Percentiles rank a stretch among this genome's conserved stretches.
These are phyloP conservation scores for Saturnispora hagleri DNA, from an alignment of 805 yeast species.

Conservation along the genomic window DNA sequence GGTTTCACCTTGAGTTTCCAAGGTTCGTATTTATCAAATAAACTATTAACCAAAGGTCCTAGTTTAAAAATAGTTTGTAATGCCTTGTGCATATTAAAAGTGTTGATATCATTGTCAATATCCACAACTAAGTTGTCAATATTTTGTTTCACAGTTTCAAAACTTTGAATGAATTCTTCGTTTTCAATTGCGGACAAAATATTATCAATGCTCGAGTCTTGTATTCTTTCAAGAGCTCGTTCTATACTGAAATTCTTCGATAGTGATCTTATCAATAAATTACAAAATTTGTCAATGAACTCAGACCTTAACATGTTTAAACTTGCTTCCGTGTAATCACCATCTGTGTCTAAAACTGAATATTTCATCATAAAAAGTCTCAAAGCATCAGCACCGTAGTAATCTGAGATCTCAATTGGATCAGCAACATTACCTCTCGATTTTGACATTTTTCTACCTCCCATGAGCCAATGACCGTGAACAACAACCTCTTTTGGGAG, in stretches of 20 bases:
- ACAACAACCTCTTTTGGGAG: conserved; percentile 71
- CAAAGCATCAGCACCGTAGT: conserved; percentile 64
- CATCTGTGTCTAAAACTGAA: conserved; percentile 66
- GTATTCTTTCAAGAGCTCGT: conserved; percentile 31
- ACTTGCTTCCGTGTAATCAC: conserved; percentile 61
- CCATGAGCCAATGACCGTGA: conserved; percentile 90
- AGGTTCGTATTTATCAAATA: conserved; percentile 64
- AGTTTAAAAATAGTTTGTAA: conserved; percentile 50
- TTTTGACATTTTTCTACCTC: conserved; percentile 90
- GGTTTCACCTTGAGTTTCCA: conserved; percentile 45
- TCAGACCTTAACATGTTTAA: conserved; percentile 47
- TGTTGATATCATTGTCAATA: conserved; percentile 36
- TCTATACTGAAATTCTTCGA: conserved; percentile 56
- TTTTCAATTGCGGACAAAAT: conserved; percentile 15
- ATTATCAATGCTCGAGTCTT: conserved; percentile 19
- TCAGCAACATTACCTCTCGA: conserved; percentile 91
- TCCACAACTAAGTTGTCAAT: conserved; percentile 29
- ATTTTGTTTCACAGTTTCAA: conserved; percentile 22
- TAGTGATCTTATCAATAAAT: conserved; percentile 64
- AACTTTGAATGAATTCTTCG: conserved; percentile 9
- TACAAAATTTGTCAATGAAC: conserved; percentile 76
- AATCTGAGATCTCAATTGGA: conserved; percentile 55
- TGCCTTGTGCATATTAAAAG: conserved; percentile 48
- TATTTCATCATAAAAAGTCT: conserved; percentile 70
- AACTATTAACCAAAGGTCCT: conserved; percentile 50